Percentiles rank a stretch among this genome's conserved stretches.
Evolutionary conservation across 345 rosid genomes (phyloP).

Genomic region (Xanthoceras sorbifolium): DNA sequence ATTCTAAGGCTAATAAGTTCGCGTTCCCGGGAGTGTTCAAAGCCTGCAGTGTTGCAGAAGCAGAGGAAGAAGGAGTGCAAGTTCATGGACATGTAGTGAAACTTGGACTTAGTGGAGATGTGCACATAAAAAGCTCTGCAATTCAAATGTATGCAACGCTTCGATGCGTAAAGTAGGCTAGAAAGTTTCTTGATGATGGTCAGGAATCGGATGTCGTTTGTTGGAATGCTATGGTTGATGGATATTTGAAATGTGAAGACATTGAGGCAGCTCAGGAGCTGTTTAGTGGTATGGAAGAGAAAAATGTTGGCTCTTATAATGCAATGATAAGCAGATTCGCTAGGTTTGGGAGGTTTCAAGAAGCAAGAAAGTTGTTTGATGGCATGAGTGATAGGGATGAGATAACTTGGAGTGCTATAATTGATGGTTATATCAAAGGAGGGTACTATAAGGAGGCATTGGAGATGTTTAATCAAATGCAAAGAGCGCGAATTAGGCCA

Average conservation of each 20-base stretch:
- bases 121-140: constrained; percentile 47
- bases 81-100: constrained; percentile 47
- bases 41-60: constrained; percentile 34
- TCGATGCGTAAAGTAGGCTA: constrained; percentile 33
- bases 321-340: constrained; percentile 45
- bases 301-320: constrained; percentile 45
- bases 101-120: constrained; percentile 38
- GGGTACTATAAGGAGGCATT: constrained; percentile 43
- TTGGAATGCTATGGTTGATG: constrained; percentile 43
- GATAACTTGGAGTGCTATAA: constrained; percentile 54
- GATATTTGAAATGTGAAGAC: constrained; percentile 43
- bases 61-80: constrained; percentile 36
- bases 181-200: constrained; percentile 38
- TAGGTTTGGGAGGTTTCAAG: constrained; percentile 36
- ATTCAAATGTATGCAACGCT: constrained; percentile 54
- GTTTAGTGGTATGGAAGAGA: constrained; percentile 34
- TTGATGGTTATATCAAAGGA: constrained; percentile 45
- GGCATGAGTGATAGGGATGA: constrained; percentile 41
- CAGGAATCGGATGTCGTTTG: constrained; percentile 36
- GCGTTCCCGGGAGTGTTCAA: constrained; percentile 45
- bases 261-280: constrained; percentile 35
- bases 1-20: constrained; percentile 47
- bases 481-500: constrained; percentile 31
- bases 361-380: constrained; percentile 47
- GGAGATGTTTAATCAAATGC: constrained; percentile 43